Evolutionary conservation across 495 filamentous ascomycete genomes (phyloP).

Genomic region (Rhizodiscina lignyota): DNA sequence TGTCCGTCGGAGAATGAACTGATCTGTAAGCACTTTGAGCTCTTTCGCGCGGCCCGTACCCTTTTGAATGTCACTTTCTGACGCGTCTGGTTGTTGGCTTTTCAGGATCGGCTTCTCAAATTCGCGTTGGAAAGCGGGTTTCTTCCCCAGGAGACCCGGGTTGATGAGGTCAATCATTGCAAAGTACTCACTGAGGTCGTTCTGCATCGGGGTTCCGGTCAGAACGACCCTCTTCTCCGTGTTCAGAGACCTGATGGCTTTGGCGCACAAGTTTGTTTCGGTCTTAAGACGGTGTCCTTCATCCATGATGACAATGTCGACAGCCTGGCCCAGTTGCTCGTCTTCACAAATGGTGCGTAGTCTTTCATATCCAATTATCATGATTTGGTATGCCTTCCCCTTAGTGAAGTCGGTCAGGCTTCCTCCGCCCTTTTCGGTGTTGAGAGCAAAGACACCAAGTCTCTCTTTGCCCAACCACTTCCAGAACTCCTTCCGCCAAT

Average conservation of each 20-base stretch:
- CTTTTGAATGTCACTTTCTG: slow-evolving; percentile 49
- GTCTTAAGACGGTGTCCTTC: slow-evolving; percentile 74
- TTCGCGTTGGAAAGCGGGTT: slow-evolving; percentile 51
- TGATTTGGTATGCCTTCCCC: slow-evolving; percentile 57
- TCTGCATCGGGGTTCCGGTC: slow-evolving; percentile 66
- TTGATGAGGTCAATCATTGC: slow-evolving; percentile 70
- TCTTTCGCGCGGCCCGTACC: slow-evolving; percentile 55
- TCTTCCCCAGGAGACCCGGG: slow-evolving; percentile 51
- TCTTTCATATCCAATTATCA: slow-evolving; percentile 78
- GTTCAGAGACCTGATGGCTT: slow-evolving; percentile 57
- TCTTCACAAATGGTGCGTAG: slow-evolving; percentile 51
- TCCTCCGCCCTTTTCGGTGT: slow-evolving; percentile 43
- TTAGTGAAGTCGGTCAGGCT: slow-evolving; percentile 58
- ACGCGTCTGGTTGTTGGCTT: slow-evolving; percentile 56
- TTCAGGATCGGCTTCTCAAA: slow-evolving; percentile 60
- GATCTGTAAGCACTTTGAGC: slow-evolving; percentile 46
- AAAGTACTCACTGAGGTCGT: slow-evolving; percentile 66
- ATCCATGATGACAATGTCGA: slow-evolving; percentile 70
- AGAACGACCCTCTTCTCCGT: slow-evolving; percentile 52
- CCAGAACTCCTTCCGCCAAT: slow-evolving; percentile 64
- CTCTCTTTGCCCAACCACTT: slow-evolving; percentile 71
- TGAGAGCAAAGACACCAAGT: slow-evolving; percentile 59
- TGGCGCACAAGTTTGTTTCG: slow-evolving; percentile 62
- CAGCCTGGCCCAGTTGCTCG: slow-evolving; percentile 40
- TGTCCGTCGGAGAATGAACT: slow-evolving; percentile 65